Conservation (phyloP, 2,329 filamentous ascomycete genomes). For the Gnomoniopsis sp. region DNA sequence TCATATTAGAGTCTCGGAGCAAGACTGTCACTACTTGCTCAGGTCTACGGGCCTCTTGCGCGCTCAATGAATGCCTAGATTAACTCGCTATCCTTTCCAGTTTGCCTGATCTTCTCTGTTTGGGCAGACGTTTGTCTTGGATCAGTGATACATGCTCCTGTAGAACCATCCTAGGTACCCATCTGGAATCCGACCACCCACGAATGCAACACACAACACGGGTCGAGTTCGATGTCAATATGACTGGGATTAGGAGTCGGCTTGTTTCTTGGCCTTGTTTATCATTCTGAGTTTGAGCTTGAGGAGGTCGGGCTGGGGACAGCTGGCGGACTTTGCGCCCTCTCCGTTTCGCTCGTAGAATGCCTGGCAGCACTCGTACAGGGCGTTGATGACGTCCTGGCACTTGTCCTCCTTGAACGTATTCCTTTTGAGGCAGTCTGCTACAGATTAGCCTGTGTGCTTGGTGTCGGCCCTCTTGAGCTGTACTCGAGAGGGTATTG, state of each 20-base stretch:
- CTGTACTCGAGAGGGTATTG: not conserved
- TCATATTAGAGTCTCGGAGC: conserved; percentile 99
- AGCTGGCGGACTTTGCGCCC: conserved; percentile 72
- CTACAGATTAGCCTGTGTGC: not conserved
- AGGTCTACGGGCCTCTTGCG: conserved; percentile 83
- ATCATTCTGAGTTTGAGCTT: conserved; percentile 83
- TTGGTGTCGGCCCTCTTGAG: not conserved
- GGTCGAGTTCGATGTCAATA: not conserved
- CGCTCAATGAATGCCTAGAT: conserved; percentile 98
- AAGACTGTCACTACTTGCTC: conserved; percentile 88
- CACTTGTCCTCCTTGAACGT: conserved; percentile 85
- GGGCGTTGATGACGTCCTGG: conserved; percentile 69
- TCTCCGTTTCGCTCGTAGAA: conserved; percentile 83
- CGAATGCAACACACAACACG: not conserved
- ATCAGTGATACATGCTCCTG: conserved; percentile 34
- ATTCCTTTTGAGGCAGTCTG: conserved; percentile 82
- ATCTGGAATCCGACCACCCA: not conserved
- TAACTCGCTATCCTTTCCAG: conserved; percentile 67
- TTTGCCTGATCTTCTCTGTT: conserved; percentile 54
- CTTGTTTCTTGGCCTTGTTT: conserved; percentile 30
- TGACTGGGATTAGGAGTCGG: not conserved
- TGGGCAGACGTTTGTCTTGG: conserved; percentile 34
- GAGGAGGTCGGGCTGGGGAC: conserved; percentile 77
- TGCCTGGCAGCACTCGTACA: conserved; percentile 89
- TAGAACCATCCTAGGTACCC: not conserved